Evolutionary conservation across 257 asterid species (phyloP), one percentile per base, ranked within the genome.

Genomic region (Misopates orontium): DNA sequence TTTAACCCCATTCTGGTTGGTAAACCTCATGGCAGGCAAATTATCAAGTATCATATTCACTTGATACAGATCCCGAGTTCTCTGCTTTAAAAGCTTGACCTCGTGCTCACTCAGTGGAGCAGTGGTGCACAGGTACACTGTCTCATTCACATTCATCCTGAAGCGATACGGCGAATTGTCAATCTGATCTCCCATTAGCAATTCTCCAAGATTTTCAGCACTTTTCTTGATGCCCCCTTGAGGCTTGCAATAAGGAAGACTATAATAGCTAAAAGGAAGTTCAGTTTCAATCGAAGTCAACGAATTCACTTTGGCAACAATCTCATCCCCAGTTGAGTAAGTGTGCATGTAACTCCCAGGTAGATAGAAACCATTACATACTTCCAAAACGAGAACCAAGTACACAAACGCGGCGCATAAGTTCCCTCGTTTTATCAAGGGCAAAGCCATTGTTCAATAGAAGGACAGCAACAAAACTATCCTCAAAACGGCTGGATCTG

Each of bases 261-360:
- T 88, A 63, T 88, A 88, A 67, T 88, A 88, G 80, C 83, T 71
- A 76, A 79, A 88, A 57, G 93, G 96, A 52, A 88, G 88, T 75
- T 88, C 93, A 28, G 96, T 83, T 69, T 88, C 90, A 71, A 88
- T 88, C 59, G 94, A 88, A 64, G 96, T 88, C 85, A 88, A 77
- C 11, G 96, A 88, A 73, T 88, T 88, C 74, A 88, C 96, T 72
- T 85, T 85, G 71, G 85, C 86, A 21, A 10, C 59, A 32, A 88
- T 78, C 13, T 67, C 84, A 56, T 80, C 88, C 67, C 73, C 68
- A n/a, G 78, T 63, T 31, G 94, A 78, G 73, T 88, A 88, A 10
- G 93, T 80, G 45, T 75, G 84, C 90, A 85, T 85, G 75, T 88
- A 85, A 73, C 90, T 88, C 55, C 96, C 93, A 20, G 96, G 90